Evolutionary conservation across 2,329 filamentous ascomycete genomes (phyloP).

Genomic region (Aspergillus pseudotamarii): DNA sequence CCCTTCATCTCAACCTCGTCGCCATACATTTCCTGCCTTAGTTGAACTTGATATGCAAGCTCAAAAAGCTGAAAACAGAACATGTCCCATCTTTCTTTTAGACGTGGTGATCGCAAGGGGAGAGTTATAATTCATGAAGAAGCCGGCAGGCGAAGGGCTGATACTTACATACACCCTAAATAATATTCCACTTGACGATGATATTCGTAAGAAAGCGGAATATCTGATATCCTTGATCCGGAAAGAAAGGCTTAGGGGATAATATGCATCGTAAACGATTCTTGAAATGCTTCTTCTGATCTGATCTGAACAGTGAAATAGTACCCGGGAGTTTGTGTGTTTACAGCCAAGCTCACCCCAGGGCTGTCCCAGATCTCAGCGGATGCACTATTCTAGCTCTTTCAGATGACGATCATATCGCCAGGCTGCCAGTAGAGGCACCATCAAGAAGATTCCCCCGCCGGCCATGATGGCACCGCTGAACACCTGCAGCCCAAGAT

Average conservation of each 20-base stretch:
- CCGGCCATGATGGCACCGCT: constrained; percentile 5
- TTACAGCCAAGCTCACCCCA: no score
- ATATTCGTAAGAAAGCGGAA: no score
- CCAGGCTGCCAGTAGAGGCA: constrained; percentile 7
- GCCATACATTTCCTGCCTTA: background rate
- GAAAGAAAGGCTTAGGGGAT: background rate
- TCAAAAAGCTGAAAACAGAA: background rate
- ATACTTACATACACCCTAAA: background rate
- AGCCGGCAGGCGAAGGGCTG: background rate
- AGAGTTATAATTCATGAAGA: background rate
- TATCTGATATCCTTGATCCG: no score
- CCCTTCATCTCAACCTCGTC: constrained; percentile 16
- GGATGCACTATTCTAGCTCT: background rate
- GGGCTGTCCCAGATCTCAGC: no score
- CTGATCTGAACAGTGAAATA: background rate
- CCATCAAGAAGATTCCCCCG: constrained; percentile 1
- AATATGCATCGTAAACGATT: background rate
- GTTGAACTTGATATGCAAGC: background rate
- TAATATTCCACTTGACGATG: background rate
- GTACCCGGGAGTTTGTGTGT: background rate
- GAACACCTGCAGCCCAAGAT: constrained; percentile 8
- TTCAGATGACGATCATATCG: background rate
- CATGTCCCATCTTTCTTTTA: background rate
- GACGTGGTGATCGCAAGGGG: background rate
- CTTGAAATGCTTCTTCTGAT: background rate